A percentile compares a stretch with the other conserved stretches of the same genome.
These are phyloP conservation scores for Kalmusia sp. DNA, from an alignment of 2,329 filamentous ascomycete genomes.

Conservation along the genomic window DNA sequence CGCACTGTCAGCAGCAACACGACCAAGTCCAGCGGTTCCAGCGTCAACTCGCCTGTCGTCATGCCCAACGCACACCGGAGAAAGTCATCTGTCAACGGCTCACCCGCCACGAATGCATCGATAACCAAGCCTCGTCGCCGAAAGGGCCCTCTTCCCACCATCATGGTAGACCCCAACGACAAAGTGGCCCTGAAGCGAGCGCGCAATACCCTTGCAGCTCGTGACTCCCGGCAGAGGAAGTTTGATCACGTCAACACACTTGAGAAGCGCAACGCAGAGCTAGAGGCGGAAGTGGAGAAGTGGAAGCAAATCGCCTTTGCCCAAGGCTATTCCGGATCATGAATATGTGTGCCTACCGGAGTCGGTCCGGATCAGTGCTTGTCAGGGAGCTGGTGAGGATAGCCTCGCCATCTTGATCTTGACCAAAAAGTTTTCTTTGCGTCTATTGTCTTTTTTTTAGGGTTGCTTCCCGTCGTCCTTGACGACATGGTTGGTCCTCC, in stretches of 20 bases:
- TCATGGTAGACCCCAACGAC: conserved; percentile 77
- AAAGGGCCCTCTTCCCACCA: conserved; percentile 80
- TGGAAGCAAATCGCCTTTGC: conserved; percentile 50
- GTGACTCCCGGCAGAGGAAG: conserved; percentile 90
- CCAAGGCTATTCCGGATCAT: conserved; percentile 46
- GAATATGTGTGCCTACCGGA: conserved; percentile 36
- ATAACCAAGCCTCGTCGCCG: conserved; percentile 74
- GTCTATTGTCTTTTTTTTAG: conserved; percentile 5
- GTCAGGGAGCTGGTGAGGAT: conserved; percentile 47
- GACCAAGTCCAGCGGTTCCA: conserved; percentile 43
- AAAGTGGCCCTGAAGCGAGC: conserved; percentile 88
- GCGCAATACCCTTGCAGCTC: conserved; percentile 89
- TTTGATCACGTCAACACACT: conserved; percentile 76
- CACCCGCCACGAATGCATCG: conserved; percentile 71
- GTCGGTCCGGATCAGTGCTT: conserved; percentile 32
- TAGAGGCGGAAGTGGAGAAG: conserved; percentile 61
- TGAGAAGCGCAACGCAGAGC: conserved; percentile 74
- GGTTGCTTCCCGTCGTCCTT: conserved; percentile 6
- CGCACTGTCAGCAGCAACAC: conserved; percentile 49
- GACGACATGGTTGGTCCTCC: not conserved
- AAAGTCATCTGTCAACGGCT: conserved; percentile 52
- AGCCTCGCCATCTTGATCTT: conserved; percentile 31
- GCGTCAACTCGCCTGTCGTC: conserved; percentile 45
- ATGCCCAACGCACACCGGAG: conserved; percentile 46
- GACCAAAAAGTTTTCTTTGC: conserved; percentile 34